phyloP scores from a whole-genome alignment of 257 asterid genomes.

The Jaltomata sinuosa region DNA sequence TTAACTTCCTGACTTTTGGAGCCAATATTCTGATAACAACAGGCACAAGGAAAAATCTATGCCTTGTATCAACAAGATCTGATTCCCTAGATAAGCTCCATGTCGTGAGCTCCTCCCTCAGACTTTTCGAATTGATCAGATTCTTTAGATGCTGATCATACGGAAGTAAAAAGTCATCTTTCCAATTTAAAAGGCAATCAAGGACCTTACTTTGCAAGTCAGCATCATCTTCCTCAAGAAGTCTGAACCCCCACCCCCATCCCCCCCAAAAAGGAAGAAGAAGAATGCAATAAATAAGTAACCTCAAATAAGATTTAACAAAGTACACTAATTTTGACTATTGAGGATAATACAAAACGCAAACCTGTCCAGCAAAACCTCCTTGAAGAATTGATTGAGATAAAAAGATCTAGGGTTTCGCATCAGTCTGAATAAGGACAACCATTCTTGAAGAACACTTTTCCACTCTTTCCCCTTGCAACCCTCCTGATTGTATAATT shows the following conservation, averaged over 20 bases:
- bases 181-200: constrained; percentile 89
- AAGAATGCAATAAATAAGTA: neutral
- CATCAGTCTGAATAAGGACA: constrained; percentile 54
- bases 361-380: constrained; percentile 71
- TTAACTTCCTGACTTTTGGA: constrained; percentile 78
- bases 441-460: constrained; percentile 67
- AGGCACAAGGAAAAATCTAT: constrained; percentile 66
- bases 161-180: constrained; percentile 67
- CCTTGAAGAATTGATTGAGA: constrained; percentile 46
- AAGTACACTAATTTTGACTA: neutral
- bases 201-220: constrained; percentile 77
- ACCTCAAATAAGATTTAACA: neutral
- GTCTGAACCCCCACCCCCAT: constrained; percentile 37
- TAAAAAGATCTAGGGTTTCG: constrained; percentile 60
- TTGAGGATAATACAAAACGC: constrained; percentile 1
- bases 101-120: constrained; percentile 79
- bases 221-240: constrained; percentile 80
- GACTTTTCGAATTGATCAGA: constrained; percentile 46
- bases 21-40: constrained; percentile 57
- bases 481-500: constrained; percentile 18
- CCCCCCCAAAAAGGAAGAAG: neutral
- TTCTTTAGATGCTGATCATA: constrained; percentile 63
- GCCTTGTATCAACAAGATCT: constrained; percentile 43
- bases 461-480: constrained; percentile 71
- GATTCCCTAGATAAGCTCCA: constrained; percentile 81